Evolutionary conservation across 2,329 filamentous ascomycete species (phyloP).

Genomic region (Botryotinia narcissicola): DNA sequence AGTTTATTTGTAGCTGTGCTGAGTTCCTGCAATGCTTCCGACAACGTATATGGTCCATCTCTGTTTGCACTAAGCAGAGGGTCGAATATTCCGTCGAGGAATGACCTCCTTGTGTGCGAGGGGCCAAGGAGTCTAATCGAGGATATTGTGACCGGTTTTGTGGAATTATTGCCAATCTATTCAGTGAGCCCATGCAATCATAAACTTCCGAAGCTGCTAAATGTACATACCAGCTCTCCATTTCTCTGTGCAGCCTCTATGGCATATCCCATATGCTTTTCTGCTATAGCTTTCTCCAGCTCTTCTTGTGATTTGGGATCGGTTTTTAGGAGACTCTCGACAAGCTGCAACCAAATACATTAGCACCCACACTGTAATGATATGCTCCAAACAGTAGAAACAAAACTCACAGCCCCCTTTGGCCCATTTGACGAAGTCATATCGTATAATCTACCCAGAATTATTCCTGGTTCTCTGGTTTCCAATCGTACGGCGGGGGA

Average conservation of each 20-base stretch:
- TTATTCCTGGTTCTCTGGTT: not conserved
- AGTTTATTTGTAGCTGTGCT: constrained; percentile 71
- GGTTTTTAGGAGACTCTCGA: constrained; percentile 40
- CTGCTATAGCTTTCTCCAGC: constrained; percentile 58
- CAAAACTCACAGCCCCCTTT: constrained; percentile 15
- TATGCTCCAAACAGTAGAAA: not conserved
- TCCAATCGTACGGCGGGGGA: not conserved
- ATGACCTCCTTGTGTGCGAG: constrained; percentile 75
- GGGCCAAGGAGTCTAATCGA: constrained; percentile 82
- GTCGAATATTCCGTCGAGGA: constrained; percentile 77
- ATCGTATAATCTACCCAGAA: not conserved
- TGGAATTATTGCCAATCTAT: constrained; percentile 77
- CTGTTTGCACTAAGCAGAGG: constrained; percentile 71
- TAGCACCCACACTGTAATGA: constrained; percentile 42
- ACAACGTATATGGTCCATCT: constrained; percentile 70
- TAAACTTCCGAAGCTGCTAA: not conserved
- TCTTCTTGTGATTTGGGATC: constrained; percentile 56
- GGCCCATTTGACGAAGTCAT: constrained; percentile 17
- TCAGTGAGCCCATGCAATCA: constrained; percentile 2
- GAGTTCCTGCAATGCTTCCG: constrained; percentile 73
- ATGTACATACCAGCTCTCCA: constrained; percentile 57
- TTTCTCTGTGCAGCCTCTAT: constrained; percentile 49
- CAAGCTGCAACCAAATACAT: constrained; percentile 17
- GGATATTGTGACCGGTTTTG: constrained; percentile 82
- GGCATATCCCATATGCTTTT: constrained; percentile 32